Evolutionary conservation across 192 early-diverging fungal species (phyloP), one percentile per base, ranked within the genome.

Genomic region (Linnemannia schmuckeri): DNA sequence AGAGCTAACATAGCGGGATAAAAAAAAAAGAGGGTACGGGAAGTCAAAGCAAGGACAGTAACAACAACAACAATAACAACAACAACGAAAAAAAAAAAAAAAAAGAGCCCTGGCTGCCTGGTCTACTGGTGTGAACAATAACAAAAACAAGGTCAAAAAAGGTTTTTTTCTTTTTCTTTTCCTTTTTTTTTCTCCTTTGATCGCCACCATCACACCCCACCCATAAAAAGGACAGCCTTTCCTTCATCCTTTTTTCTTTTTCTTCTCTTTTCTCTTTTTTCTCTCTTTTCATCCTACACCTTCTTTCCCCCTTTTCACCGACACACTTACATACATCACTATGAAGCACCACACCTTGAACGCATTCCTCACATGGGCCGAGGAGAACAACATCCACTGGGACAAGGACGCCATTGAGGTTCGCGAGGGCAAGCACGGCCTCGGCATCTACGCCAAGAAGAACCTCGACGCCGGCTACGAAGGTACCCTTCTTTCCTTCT

Each of bases 321-420:
- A 7, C 46, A 52, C 77, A 10, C 70, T 54, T 44, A 27, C 35
- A 76, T 55, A 47, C 38, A 17, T 35, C 33, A 42, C 75, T 49
- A 71, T 78, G 61, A 66, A 66, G 61, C 77, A 70, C 46, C 77
- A 70, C 46, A 40, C 49, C 33, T 57, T 87, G 63, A 63, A n/a
- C 9, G 72, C 70, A 54, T 87, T 87, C 54, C 80, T 87, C 17
- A 41, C 76, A 68, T 94, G 94, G 94, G 91, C 93, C 30, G 87
- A 90, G 35, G 89, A 92, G 47, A 93, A 93, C 90, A 90, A 93
- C 73, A 89, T 94, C 42, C 80, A 89, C 15, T 94, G 91, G 87
- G 91, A 92, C 75, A 82, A 93, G 70, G 88, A 91, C 37, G 90
- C 89, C 18, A 88, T 94, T 35, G 89, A 93, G 52, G 75, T 94